phyloP scores from a whole-genome alignment of 352 stramenopile species.

The Globisporangium paroecandrum region DNA sequence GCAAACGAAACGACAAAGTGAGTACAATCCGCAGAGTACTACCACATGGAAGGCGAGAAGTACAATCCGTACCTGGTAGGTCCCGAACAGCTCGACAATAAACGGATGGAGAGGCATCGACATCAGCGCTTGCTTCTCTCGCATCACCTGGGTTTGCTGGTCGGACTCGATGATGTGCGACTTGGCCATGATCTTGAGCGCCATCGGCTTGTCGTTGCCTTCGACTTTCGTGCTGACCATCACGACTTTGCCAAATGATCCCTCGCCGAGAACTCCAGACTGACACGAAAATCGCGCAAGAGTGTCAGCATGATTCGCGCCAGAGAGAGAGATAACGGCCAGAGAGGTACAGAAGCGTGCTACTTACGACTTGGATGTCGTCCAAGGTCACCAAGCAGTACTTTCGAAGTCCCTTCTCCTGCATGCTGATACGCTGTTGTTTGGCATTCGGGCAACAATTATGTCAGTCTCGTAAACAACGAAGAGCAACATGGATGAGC shows the following conservation, averaged over 20 bases:
- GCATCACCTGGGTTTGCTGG: constrained; percentile 91
- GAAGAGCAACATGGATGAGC: background rate
- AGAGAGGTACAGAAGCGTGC: background rate
- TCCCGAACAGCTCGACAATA: constrained; percentile 89
- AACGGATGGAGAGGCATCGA: constrained; percentile 87
- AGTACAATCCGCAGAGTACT: background rate
- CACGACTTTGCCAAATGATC: constrained; percentile 95
- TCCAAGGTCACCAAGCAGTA: constrained; percentile 52
- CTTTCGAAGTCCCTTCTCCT: constrained; percentile 39
- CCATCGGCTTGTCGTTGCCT: constrained; percentile 61
- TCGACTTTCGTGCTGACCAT: constrained; percentile 78
- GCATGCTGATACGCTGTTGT: constrained; percentile 53
- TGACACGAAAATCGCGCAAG: constrained; percentile 9
- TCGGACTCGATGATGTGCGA: constrained; percentile 91
- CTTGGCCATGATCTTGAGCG: constrained; percentile 93
- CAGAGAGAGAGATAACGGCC: background rate
- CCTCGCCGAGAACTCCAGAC: constrained; percentile 91
- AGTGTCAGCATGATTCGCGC: background rate
- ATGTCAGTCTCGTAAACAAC: background rate
- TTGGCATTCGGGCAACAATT: constrained; percentile 3
- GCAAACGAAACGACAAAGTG: background rate
- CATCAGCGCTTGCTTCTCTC: constrained; percentile 89
- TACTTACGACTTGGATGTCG: constrained; percentile 59
- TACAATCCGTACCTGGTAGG: constrained; percentile 60
- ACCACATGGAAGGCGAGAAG: background rate